Base-by-base conservation (phyloP, 805 yeast genomes). In the Wickerhamomyces strasburgensis region DNA sequence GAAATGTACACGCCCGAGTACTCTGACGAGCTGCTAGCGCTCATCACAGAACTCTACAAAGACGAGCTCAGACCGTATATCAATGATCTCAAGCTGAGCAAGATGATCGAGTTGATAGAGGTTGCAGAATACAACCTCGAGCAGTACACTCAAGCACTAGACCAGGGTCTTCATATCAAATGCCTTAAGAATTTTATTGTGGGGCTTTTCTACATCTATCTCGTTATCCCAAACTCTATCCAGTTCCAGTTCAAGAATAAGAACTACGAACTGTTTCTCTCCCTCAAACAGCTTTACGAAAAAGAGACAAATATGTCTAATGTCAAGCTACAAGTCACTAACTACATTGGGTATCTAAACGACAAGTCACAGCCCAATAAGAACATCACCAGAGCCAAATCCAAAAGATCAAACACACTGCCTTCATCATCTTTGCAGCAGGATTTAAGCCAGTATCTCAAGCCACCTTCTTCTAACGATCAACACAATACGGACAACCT, bases 201-300 rank as follows among this genome's bases (percentile, higher is more conserved):
- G 6, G 70, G 70, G 2, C 52, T 64, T 31, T 60, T 58, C 40
- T 61, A 62, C 36, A 38, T 66, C 3, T 63, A 53, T 43, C 46
- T 62, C 18, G 57, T 64, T 8, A 59, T 66, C 11, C 71, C 71
- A 10, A 56, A 46, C 27, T 64, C 68, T 5, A 60, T 60, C 21
- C 69, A 65, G 42, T 66, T 64, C 37, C 66, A 62, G 38, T 51
- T 65, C 19, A 61, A 60, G 44, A 65, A 65, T 42, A 65, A 61
- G 41, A 61, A 63, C 38, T 61, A 57, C 36, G 58, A 59, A 18
- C 49, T 65, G n/a, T 65, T 64, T 33, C 48, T 55, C 15, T 58
- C 59, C 9, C 44, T 64, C 36, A 63, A 61, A 39, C 58, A 49
- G 37, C 33, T 61, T 31, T 65, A 56, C 34, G 65, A 64, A 38